These are phyloP conservation scores for Apiospora rasikravindrae DNA, from an alignment of 2,329 filamentous ascomycete species.

Conservation along the genomic window DNA sequence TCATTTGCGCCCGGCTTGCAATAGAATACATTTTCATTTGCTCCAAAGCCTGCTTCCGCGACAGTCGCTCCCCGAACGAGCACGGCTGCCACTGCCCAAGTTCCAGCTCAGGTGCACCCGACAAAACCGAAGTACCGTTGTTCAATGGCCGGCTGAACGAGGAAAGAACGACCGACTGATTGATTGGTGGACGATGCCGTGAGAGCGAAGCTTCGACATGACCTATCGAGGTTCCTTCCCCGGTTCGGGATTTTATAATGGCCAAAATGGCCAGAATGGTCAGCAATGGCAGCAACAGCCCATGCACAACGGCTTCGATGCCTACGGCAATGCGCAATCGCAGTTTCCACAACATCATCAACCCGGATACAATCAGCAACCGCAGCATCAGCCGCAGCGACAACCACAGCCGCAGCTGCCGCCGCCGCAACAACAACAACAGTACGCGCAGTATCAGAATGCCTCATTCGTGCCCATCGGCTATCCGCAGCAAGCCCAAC, in stretches of 20 bases:
- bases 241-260: conserved; percentile 34
- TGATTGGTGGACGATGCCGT: conserved; percentile 33
- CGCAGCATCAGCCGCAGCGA: not conserved
- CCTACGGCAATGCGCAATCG: conserved; percentile 34
- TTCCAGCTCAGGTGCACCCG: not conserved
- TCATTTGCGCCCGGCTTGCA: not conserved
- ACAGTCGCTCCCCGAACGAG: not conserved
- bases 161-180: conserved; percentile 11
- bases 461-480: conserved; percentile 26
- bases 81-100: not conserved
- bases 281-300: conserved; percentile 28
- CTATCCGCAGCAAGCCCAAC: conserved; percentile 35
- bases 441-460: conserved; percentile 28
- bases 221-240: conserved; percentile 41
- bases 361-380: conserved; percentile 1
- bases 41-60: not conserved
- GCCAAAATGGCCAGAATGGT: conserved; percentile 28
- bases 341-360: conserved; percentile 14
- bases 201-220: conserved; percentile 31
- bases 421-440: not conserved
- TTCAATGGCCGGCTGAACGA: conserved; percentile 12
- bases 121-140: not conserved
- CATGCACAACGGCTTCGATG: conserved; percentile 32
- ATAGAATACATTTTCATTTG: not conserved
- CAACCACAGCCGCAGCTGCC: conserved; percentile 2